Base-by-base conservation (phyloP, 768 basidiomycete species). In the Termitomyces sp. region DNA sequence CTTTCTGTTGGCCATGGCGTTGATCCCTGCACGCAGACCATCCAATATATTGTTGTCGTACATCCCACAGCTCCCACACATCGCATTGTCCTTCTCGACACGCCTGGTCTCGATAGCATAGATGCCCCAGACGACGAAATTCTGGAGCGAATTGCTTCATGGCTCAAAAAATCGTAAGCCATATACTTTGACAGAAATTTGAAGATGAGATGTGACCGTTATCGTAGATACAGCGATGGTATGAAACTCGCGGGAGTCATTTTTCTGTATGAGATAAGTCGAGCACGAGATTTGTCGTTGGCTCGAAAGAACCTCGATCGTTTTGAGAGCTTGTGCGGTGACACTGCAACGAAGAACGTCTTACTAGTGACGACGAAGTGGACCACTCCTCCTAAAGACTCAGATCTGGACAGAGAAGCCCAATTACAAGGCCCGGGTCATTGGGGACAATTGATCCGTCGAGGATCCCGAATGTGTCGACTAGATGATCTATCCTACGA, bases 321-420 rank as follows among this genome's bases (percentile, higher is more conserved):
- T 9, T 65, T 65, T 34, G 61, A 62, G 8, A 55, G 38, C 7
- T 48, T 60, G 29, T 65, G 64, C n/a, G 64, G 61, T 2, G 51
- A 50, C 9, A 50, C 43, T 2, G 59, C 59, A 25, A 65, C 61
- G 1, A 46, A 60, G 42, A 65, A 65, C 20, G 60, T 65, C 40
- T 38, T 65, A 14, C 59, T 65, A 2, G 61, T 62, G 15, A 63
- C 64, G n/a, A 63, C 64, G 17, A 65, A 65, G 32, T 65, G 64
- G 64, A 47, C 57, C 14, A 37, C 46, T 10, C 59, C 59, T 58
- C 56, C 59, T 1, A 58, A 47, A 29, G 51, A 57, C n/a, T 49
- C 40, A 20, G 59, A 60, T 20, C 25, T 60, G 29, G 49, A 60
- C 20, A 60, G 56, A 38, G 59, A 62, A 52, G 32, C 32, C 1